Evolutionary conservation across 1,139 yeast genomes (phyloP), one percentile per base, ranked within the genome.

Genomic region (Protomyces inundatus): DNA sequence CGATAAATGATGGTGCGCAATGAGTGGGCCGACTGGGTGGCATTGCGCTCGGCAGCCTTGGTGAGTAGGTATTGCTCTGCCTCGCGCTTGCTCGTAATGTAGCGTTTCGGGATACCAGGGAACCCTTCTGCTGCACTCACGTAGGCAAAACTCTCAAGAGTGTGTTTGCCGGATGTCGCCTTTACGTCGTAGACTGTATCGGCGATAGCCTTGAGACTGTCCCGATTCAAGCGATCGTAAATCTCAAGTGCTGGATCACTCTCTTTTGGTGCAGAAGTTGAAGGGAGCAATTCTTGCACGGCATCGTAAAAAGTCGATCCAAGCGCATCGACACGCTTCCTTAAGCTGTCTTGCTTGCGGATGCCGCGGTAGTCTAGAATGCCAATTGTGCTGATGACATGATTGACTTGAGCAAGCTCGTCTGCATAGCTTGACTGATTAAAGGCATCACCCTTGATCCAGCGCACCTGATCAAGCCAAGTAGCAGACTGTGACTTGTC

Each of bases 61-160:
- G 37, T 42, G 9, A 37, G 51, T 7, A 64, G 34, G 3, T 48
- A 39, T 12, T 14, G 36, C 48, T 66, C 67, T 3, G 68, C 66
- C 46, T 56, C 55, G 34, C 67, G 63, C 37, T 66, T 66, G 36
- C 66, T 42, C 10, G 34, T 52, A 45, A 66, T 54, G 35, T 66
- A 66, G 32, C 63, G 59, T 30, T 36, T 52, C 30, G 67, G 68
- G 5, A 66, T 34, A 3, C 64, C 64, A 33, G 67, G 67, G 42
- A 66, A 61, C 9, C 59, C 52, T 9, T 37, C 65, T 35, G 65
- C 68, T 12, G 67, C 68, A n/a, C 68, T 66, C 45, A 66, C 48
- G 34, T 64, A 64, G 48, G 55, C 53, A 36, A 55, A 66, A 2
- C 66, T 55, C 34, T 59, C 54, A 7, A 61, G 39, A 32, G 52